Evolutionary conservation across 2,329 filamentous ascomycete species (phyloP), one percentile per base, ranked within the genome.

Genomic region (Colletotrichum sp.): DNA sequence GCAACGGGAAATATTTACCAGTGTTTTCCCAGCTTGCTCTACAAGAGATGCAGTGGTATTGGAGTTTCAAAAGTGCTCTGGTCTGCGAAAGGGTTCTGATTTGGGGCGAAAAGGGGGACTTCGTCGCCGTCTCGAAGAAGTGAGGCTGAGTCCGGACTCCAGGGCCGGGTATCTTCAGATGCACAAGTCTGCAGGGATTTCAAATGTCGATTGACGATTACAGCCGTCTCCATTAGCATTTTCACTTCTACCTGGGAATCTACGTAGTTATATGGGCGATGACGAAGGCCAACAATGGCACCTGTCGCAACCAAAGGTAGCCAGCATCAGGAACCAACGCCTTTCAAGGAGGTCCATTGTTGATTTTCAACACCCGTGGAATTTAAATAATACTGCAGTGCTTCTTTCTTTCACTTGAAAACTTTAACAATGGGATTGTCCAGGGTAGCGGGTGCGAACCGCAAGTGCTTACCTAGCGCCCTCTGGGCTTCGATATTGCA

Each of bases 41-140:
- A 28, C 15, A 3, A 30, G 21, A 16, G 16, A 58, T 58, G n/a
- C 55, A 58, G 55, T 9, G 55, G 26, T 58, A 10, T 6, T 9
- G 16, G 6, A 18, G 10, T 52, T 24, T 12, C 6, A 21, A 13
- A 24, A 13, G 1, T 13, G 43, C 12, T 58, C 28, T 58, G 1
- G 16, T 30, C 6, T 16, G 15, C 26, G 26, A 58, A 28, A 0
- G n/a, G n/a, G n/a, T 52, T 52, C 43, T 52, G 43, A 24, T 52
- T 52, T 0, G 43, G 43, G n/a, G 4, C n/a, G 1, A 21, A 13
- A 4, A 8, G 0, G 43, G 43, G n/a, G 10, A 13, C 0, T 52
- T 52, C 10, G 43, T 52, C 0, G n/a, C n/a, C n/a, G 43, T 52
- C 10, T 52, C 3, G n/a, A 52, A 24, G n/a, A 52, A 21, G 3